Evolutionary conservation across 768 basidiomycete species (phyloP).

Genomic region (Exsudoporus frostii): DNA sequence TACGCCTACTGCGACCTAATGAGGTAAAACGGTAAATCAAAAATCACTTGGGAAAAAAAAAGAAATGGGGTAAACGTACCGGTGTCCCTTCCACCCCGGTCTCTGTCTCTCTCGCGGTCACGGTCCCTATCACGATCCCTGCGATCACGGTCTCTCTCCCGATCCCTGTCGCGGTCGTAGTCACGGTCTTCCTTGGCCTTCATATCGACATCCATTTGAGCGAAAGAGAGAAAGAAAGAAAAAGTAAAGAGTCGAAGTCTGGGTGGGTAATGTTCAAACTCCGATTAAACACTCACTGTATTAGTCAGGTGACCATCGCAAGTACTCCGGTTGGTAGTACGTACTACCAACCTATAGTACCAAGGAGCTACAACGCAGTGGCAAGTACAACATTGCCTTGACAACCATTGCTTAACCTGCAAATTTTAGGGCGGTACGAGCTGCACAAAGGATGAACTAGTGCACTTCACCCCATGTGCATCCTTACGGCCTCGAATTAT

Average conservation of each 20-base stretch:
- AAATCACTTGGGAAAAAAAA: not conserved
- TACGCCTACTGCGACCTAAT: slow-evolving; percentile 44
- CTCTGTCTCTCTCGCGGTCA: slow-evolving; percentile 41
- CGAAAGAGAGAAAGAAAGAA: slow-evolving; percentile 2
- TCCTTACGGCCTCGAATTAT: not conserved
- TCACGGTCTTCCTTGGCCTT: slow-evolving; percentile 72
- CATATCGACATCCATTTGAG: slow-evolving; percentile 78
- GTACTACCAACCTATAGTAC: too few species aligned
- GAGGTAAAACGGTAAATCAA: not conserved
- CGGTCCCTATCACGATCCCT: slow-evolving; percentile 47
- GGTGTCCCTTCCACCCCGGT: slow-evolving; percentile 53
- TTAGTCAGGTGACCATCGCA: slow-evolving; percentile 19
- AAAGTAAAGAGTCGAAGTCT: slow-evolving; percentile 13
- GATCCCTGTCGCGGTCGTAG: slow-evolving; percentile 53
- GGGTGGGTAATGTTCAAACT: slow-evolving; percentile 8
- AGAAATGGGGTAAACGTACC: slow-evolving; percentile 36
- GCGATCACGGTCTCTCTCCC: slow-evolving; percentile 41
- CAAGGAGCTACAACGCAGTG: not conserved
- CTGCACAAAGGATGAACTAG: too few species aligned
- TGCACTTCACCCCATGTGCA: not conserved
- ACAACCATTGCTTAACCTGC: not conserved
- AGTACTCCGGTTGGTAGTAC: not conserved
- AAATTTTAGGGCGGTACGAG: too few species aligned
- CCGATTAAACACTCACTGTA: slow-evolving; percentile 13
- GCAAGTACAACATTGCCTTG: not conserved